A percentile compares a stretch with the other conserved stretches of the same genome.
phyloP scores from a whole-genome alignment of 345 rosid genomes.

The Rhizophora apiculata region DNA sequence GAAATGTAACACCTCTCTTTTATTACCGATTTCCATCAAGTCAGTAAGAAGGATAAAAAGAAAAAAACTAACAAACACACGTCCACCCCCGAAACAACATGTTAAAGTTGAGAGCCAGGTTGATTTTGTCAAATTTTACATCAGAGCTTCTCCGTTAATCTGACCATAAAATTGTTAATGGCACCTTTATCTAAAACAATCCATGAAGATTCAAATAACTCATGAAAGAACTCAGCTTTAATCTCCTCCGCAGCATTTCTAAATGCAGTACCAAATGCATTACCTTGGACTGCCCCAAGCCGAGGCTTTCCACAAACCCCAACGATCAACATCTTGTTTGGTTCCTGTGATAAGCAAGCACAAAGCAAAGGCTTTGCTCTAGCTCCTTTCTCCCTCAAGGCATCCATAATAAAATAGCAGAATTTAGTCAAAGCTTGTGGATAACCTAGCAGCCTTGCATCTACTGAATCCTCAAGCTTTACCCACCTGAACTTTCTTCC shows the following conservation, averaged over 20 bases:
- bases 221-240: slow-evolving; percentile 83
- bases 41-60: no score
- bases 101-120: no score
- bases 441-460: slow-evolving; percentile 72
- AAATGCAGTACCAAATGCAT: slow-evolving; percentile 85
- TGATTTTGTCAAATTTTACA: no score
- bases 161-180: slow-evolving; percentile 82
- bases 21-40: no score
- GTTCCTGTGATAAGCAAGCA: slow-evolving; percentile 70
- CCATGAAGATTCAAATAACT: slow-evolving; percentile 98
- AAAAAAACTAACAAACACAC: no score
- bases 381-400: slow-evolving; percentile 91
- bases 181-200: slow-evolving; percentile 69
- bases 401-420: slow-evolving; percentile 97
- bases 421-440: slow-evolving; percentile 94
- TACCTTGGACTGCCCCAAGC: slow-evolving; percentile 87
- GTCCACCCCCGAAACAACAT: no score
- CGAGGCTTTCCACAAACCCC: slow-evolving; percentile 95
- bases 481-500: slow-evolving; percentile 97
- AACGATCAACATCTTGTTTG: slow-evolving; percentile 70
- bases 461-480: slow-evolving; percentile 76
- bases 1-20: no score
- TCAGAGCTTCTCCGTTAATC: slow-evolving; percentile 69
- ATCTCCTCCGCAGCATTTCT: slow-evolving; percentile 81
- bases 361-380: slow-evolving; percentile 87